phyloP scores from a whole-genome alignment of 2,329 filamentous ascomycete genomes.

The Trichoderma koningii region DNA sequence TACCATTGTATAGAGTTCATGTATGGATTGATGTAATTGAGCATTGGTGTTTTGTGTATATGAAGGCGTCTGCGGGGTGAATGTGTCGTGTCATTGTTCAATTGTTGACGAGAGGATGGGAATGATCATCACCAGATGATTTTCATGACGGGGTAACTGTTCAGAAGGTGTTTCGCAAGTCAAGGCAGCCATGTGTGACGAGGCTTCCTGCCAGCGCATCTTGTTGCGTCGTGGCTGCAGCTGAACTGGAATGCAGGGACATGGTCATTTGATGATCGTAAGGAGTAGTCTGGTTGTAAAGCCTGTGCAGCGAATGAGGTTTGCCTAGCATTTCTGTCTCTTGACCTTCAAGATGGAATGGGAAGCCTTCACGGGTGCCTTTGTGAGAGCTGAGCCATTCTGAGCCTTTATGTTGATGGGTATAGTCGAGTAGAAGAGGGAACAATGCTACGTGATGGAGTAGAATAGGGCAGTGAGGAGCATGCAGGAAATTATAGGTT shows the following conservation, averaged over 20 bases:
- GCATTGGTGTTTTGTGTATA: not conserved
- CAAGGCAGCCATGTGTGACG: slow-evolving; percentile 7
- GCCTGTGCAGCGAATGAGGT: not conserved
- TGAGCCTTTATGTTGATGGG: not conserved
- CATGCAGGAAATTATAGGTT: not conserved
- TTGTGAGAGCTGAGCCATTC: not conserved
- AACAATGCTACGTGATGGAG: not conserved
- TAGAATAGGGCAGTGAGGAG: not conserved
- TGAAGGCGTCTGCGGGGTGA: not conserved
- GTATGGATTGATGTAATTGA: not conserved
- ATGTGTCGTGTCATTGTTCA: not conserved
- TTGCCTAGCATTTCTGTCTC: not conserved
- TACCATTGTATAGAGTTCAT: slow-evolving; percentile 7
- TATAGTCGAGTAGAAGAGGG: not conserved
- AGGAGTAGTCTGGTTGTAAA: not conserved
- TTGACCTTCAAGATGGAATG: not conserved
- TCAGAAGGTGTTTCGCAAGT: not conserved
- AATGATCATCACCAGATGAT: not conserved
- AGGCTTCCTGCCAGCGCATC: not conserved
- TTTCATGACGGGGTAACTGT: not conserved
- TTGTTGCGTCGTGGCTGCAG: not conserved
- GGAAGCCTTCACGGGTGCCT: not conserved
- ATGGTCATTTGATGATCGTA: not conserved
- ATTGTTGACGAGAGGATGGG: not conserved
- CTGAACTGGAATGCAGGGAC: not conserved